Conservation (phyloP, 495 filamentous ascomycete genomes). For the Niebla homalea region DNA sequence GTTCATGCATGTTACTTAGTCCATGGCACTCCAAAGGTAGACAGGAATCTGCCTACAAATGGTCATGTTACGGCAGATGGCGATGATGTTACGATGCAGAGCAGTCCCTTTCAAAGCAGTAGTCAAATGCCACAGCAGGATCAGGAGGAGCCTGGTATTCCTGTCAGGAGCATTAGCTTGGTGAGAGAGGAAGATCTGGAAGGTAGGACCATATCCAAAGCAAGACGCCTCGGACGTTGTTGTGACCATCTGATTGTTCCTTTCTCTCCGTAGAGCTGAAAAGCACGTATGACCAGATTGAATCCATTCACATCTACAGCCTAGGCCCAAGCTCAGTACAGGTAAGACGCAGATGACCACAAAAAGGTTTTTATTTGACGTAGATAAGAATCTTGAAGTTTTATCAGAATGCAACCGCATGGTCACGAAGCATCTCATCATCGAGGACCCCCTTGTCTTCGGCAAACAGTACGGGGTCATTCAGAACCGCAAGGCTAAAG, state of each 20-base stretch:
- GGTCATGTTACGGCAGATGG: constrained; percentile 29
- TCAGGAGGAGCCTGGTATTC: constrained; percentile 24
- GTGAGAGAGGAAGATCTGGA: constrained; percentile 69
- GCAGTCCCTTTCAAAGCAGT: constrained; percentile 44
- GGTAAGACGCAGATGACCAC: constrained; percentile 21
- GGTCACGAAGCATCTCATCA: constrained; percentile 34
- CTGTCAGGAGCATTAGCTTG: constrained; percentile 50
- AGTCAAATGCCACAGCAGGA: constrained; percentile 46
- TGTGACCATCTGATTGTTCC: not conserved
- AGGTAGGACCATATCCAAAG: constrained; percentile 31
- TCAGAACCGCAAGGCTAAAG: constrained; percentile 50
- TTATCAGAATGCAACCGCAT: constrained; percentile 56
- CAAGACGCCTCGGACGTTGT: too few species aligned
- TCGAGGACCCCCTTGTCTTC: constrained; percentile 49
- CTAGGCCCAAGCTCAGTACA: constrained; percentile 56
- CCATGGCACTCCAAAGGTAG: constrained; percentile 41
- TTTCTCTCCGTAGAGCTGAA: constrained; percentile 41
- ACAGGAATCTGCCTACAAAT: constrained; percentile 19
- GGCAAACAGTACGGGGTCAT: constrained; percentile 56
- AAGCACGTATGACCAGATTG: constrained; percentile 52
- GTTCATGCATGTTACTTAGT: constrained; percentile 84
- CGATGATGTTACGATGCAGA: constrained; percentile 64
- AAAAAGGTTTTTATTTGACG: not conserved
- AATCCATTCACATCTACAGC: constrained; percentile 78
- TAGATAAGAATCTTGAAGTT: constrained; percentile 48